Evolutionary conservation across 2,329 filamentous ascomycete species (phyloP), one percentile per base, ranked within the genome.

Genomic region (Coccinonectria pachysandricola): DNA sequence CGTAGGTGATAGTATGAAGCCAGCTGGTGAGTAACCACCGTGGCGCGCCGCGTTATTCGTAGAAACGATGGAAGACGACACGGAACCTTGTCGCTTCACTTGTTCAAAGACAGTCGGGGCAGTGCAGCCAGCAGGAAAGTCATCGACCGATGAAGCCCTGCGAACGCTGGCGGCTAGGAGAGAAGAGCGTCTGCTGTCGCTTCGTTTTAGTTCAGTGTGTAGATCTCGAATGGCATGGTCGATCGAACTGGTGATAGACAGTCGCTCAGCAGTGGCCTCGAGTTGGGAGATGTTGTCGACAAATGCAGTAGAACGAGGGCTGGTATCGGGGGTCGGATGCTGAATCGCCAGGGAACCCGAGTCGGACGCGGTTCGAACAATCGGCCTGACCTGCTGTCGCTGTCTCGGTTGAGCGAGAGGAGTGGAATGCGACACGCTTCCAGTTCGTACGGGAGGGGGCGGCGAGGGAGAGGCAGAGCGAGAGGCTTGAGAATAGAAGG

Each of bases 201-300:
- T 71, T 39, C 73, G 68, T 55, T 82, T 83, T 47, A 81, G 61
- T 53, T 82, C 75, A 34, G 73, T 63, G 53, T 83, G 75, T 39
- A 84, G 63, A 45, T 79, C 73, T 32, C 79, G 71, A 43, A 86
- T 87, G 41, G 82, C 79, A 59, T 81, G 73, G 43, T 80, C 79
- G 46, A 86, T 80, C 35, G 81, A 83, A 36, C 76, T 81, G 30
- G 75, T 77, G 59, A 71, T 70, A 41, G 78, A 82, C 52, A 87
- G 63, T 38, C 75, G 69, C 54, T 86, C 80, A 24, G 81, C 81
- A 8, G 75, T 78, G 39, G 79, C 75, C 54, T 88, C 81, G 36
- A 87, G 70, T 25, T 76, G 71, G 39, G 77, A 74, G 36, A 87
- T 75, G 57, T 79, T 85, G 48, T 66, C 67, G 11, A 68, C 57